phyloP scores from a whole-genome alignment of 148 eudicot species.

The Agrostemma githago region DNA sequence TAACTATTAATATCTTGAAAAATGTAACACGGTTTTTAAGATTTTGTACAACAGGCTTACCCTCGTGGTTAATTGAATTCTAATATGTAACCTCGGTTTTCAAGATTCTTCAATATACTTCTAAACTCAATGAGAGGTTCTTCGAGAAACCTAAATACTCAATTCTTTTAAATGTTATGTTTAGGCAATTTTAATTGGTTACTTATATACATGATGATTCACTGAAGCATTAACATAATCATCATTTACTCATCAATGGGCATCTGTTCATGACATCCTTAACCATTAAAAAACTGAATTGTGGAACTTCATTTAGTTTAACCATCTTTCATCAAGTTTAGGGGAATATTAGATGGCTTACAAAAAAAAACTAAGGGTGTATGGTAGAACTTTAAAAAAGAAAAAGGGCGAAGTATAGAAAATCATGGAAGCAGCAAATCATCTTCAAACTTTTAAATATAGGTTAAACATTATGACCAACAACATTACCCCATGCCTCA shows the following conservation, averaged over 20 bases:
- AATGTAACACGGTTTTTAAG: background rate
- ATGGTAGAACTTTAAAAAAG: background rate
- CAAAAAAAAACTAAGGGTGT: background rate
- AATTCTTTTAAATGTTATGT: background rate
- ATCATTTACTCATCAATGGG: background rate
- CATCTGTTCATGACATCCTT: background rate
- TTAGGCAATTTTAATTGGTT: background rate
- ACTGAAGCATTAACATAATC: background rate
- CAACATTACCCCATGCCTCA: background rate
- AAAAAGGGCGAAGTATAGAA: background rate
- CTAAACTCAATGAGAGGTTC: background rate
- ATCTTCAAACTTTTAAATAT: background rate
- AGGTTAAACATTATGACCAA: background rate
- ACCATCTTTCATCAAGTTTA: background rate
- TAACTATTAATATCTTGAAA: background rate
- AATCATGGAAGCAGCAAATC: background rate
- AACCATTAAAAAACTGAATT: background rate
- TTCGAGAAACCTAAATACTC: background rate
- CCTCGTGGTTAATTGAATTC: background rate
- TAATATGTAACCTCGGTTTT: background rate
- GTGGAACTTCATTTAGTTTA: background rate
- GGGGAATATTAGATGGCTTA: background rate
- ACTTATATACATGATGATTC: background rate
- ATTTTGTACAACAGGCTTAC: background rate
- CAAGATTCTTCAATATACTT: background rate